Conservation (phyloP, 805 yeast genomes). For the Hemisphaericaspora nanyangensis region DNA sequence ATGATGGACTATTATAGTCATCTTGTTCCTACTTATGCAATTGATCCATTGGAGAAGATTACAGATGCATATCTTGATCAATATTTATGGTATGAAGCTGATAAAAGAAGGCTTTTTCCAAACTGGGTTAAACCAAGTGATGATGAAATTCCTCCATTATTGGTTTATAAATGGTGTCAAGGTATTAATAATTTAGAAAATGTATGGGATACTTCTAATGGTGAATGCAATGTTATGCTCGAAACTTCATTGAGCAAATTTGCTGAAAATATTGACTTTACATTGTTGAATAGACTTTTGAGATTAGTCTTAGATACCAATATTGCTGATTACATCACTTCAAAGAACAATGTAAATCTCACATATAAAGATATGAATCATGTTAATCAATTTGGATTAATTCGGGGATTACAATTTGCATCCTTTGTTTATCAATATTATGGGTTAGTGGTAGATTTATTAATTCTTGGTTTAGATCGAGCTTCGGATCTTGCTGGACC, state of each 20-base stretch:
- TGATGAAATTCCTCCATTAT: constrained; percentile 85
- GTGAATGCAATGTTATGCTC: constrained; percentile 79
- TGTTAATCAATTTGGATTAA: constrained; percentile 80
- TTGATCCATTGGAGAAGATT: constrained; percentile 91
- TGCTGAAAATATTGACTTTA: constrained; percentile 84
- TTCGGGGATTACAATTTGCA: constrained; percentile 87
- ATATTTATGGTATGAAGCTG: constrained; percentile 94
- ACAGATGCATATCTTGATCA: constrained; percentile 96
- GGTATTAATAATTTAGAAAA: constrained; percentile 75
- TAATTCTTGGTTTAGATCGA: constrained; percentile 79
- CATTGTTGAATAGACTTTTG: constrained; percentile 75
- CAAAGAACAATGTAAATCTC: constrained; percentile 79
- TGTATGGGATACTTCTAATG: constrained; percentile 76
- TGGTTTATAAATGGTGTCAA: constrained; percentile 92
- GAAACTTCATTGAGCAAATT: constrained; percentile 69
- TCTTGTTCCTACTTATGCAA: constrained; percentile 77
- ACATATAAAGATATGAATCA: constrained; percentile 94
- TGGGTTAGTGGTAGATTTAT: constrained; percentile 78
- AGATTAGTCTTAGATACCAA: constrained; percentile 82
- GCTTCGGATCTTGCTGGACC: constrained; percentile 87
- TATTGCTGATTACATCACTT: constrained; percentile 90
- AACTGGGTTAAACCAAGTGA: constrained; percentile 96
- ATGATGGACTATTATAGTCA: constrained; percentile 90
- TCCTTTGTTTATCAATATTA: constrained; percentile 88
- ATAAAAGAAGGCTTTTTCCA: constrained; percentile 81